A percentile compares a stretch with the other conserved stretches of the same genome.
Conservation (phyloP, 2,329 filamentous ascomycete species). For the Penicillium sclerotiorum region DNA sequence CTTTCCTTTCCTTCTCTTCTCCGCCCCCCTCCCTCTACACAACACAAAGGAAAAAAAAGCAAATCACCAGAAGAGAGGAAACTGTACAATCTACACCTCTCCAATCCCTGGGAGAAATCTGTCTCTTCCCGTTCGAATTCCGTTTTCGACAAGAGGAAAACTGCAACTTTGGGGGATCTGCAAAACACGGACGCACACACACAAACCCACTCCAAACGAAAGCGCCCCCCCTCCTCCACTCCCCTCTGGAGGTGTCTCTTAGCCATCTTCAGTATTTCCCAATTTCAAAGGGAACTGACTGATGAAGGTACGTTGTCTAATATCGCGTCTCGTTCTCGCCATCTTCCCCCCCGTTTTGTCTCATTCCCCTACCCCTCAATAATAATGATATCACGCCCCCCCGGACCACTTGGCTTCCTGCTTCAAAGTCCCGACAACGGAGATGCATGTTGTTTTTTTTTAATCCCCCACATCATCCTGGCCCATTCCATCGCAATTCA, state of each 20-base stretch:
- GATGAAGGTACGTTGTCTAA: slow-evolving; percentile 36
- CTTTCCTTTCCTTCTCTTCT: slow-evolving; percentile 3
- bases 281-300: slow-evolving; percentile 29
- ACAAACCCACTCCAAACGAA: slow-evolving; percentile 20
- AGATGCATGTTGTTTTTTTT: not conserved
- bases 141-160: not conserved
- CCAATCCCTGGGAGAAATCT: slow-evolving; percentile 1
- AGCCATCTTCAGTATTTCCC: slow-evolving; percentile 10
- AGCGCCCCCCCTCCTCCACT: not conserved
- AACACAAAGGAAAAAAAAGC: not conserved
- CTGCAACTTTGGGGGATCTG: slow-evolving; percentile 4
- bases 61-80: not conserved
- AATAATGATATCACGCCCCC: slow-evolving; percentile 33
- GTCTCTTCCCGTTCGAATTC: not conserved
- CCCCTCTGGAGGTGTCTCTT: not conserved
- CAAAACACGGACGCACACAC: slow-evolving; percentile 17
- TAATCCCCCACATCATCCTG: slow-evolving; percentile 20
- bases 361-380: slow-evolving; percentile 7
- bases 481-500: slow-evolving; percentile 19
- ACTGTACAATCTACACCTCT: not conserved
- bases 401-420: slow-evolving; percentile 8
- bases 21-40: slow-evolving; percentile 13
- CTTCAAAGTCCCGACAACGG: slow-evolving; percentile 3
- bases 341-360: not conserved
- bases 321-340: no score